Percentiles rank a stretch among this genome's conserved stretches.
Evolutionary conservation across 164 flowering plant species (phyloP).

Genomic region (Saururus chinensis): DNA sequence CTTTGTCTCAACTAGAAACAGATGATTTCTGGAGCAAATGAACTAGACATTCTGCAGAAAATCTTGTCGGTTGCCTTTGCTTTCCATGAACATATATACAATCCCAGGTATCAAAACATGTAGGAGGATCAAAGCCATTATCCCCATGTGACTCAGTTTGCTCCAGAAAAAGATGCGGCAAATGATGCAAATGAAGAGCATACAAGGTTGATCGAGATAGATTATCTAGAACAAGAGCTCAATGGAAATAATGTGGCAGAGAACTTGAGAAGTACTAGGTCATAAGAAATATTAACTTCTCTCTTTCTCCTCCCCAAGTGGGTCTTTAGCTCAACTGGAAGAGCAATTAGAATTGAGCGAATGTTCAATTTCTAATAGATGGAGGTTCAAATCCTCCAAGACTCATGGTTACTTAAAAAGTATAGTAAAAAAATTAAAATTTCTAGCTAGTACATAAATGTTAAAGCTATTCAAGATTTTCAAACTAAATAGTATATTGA

Average conservation of each 20-base stretch:
- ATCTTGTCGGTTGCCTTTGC: slow-evolving; percentile 63
- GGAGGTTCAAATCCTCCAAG: too few species aligned
- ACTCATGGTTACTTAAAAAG: too few species aligned
- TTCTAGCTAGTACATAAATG: too few species aligned
- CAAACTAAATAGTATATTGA: too few species aligned
- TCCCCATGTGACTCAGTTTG: slow-evolving; percentile 23
- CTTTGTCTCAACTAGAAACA: slow-evolving; percentile 57
- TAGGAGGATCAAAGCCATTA: slow-evolving; percentile 16
- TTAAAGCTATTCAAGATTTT: too few species aligned
- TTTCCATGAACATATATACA: slow-evolving; percentile 40
- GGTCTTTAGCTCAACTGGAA: too few species aligned
- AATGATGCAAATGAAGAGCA: slow-evolving; percentile 13
- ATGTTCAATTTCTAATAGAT: too few species aligned
- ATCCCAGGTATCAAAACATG: slow-evolving; percentile 15
- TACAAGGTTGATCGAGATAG: slow-evolving; percentile 35
- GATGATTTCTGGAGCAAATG: slow-evolving; percentile 34
- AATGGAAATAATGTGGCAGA: slow-evolving; percentile 29
- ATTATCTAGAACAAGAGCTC: slow-evolving; percentile 28
- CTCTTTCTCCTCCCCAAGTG: too few species aligned
- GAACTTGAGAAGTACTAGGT: too few species aligned
- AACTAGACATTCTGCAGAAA: slow-evolving; percentile 42
- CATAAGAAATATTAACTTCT: too few species aligned
- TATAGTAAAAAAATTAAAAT: too few species aligned
- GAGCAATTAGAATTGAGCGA: too few species aligned
- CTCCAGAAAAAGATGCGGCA: slow-evolving; percentile 12